Conservation (phyloP, 2,329 filamentous ascomycete species). For the Leptodontidium sp. region DNA sequence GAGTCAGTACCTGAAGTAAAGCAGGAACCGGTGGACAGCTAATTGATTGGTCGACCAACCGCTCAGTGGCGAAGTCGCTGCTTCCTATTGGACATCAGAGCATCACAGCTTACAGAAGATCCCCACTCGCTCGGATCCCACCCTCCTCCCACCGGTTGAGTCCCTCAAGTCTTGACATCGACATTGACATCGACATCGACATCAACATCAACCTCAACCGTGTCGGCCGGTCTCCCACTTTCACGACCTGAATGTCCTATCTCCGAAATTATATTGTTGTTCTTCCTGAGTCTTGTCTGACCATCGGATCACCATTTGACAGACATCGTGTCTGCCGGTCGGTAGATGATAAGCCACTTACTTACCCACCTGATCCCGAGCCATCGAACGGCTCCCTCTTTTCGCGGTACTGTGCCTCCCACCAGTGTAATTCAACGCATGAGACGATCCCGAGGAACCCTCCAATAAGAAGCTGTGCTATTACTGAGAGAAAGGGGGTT, state of each 20-base stretch:
- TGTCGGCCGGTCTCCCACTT: no score
- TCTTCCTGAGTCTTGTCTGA: no score
- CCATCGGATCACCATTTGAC: no score
- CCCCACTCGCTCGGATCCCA: neutral
- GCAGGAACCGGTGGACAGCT: neutral
- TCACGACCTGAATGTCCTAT: no score
- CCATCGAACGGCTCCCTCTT: no score
- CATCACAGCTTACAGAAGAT: neutral
- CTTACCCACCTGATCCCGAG: no score
- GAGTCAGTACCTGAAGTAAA: neutral
- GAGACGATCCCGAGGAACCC: neutral
- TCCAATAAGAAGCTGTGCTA: neutral
- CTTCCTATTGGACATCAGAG: neutral
- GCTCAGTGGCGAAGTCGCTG: neutral
- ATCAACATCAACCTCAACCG: neutral
- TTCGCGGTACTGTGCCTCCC: no score
- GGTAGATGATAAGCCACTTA: no score
- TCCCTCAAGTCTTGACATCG: neutral
- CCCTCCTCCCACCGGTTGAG: neutral
- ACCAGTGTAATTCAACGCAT: neutral
- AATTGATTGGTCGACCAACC: neutral
- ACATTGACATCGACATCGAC: neutral
- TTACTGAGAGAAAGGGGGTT: no score
- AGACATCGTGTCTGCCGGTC: no score
- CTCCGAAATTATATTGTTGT: no score